Evolutionary conservation across 1,139 yeast genomes (phyloP), one percentile per base, ranked within the genome.

Genomic region (Starmera stellimalicola): DNA sequence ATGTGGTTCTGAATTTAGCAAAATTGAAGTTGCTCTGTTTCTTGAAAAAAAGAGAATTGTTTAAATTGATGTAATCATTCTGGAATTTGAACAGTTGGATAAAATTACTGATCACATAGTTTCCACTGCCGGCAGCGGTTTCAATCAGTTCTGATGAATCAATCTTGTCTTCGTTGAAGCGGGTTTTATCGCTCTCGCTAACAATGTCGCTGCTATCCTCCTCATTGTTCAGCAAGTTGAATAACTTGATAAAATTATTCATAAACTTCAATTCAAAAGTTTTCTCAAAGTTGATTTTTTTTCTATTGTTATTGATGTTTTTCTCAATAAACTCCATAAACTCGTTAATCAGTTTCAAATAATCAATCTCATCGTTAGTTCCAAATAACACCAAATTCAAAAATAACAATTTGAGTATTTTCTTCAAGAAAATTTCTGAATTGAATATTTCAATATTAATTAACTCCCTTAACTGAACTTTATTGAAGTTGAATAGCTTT

Each of bases 231-330:
- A 29, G 16, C 4, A n/a, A 15, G 14, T 35, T 30, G 14, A 39
- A 29, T 16, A 44, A 15, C n/a, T 37, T 34, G 11, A 33, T 16
- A n/a, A 26, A 31, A 6, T 16, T 18, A 18, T 40, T 42, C 25
- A 47, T 42, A 36, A 47, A 44, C 32, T 41, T 37, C 31, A 48
- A 36, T 14, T 37, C 38, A 10, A 27, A 30, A 18, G 38, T 37
- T 28, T 47, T 46, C 18, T 44, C 47, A 30, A 48, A 45, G 31
- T 44, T 44, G 15, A 48, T 31, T 29, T 44, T 46, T 31, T 46
- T 48, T 29, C 52, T 42, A 27, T 45, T 43, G n/a, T 39, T 30
- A 26, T 47, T 47, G 26, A 48, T 42, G n/a, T 41, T 41, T 2
- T 25, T 3, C 12, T 47, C 44, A n/a, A 47, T 39, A 31, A 46